A percentile compares a stretch with the other conserved stretches of the same genome.
These are phyloP conservation scores for Mitragyna speciosa DNA, from an alignment of 257 asterid species.

Conservation along the genomic window DNA sequence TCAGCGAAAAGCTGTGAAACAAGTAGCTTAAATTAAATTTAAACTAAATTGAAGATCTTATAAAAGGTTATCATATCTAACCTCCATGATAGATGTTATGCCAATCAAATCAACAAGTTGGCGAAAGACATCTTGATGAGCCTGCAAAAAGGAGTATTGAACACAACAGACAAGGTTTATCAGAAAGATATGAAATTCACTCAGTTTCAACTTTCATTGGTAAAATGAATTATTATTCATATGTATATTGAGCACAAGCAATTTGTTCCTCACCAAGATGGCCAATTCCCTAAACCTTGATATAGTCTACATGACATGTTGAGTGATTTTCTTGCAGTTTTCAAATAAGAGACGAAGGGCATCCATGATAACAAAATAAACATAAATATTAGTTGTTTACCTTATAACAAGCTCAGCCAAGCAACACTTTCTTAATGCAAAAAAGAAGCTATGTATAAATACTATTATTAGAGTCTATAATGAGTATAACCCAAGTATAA, in stretches of 20 bases:
- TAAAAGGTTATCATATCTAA: constrained; percentile 21
- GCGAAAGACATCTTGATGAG: constrained; percentile 80
- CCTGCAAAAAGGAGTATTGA: constrained; percentile 40
- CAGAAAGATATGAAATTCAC: not conserved
- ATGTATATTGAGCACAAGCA: not conserved
- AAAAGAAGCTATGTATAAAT: not conserved
- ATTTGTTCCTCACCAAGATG: not conserved
- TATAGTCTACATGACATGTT: not conserved
- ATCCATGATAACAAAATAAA: not conserved
- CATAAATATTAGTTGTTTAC: not conserved
- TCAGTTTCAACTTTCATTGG: not conserved
- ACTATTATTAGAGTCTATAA: not conserved
- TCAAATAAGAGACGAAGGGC: not conserved
- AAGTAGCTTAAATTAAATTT: constrained; percentile 6
- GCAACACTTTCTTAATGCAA: not conserved
- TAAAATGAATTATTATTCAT: not conserved
- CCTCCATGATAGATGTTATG: constrained; percentile 99
- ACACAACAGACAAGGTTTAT: not conserved
- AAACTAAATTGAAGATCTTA: constrained; percentile 8
- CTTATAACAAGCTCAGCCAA: not conserved
- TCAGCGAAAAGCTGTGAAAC: constrained; percentile 23
- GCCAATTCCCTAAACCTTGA: not conserved
- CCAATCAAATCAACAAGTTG: constrained; percentile 98
- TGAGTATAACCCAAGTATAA: not conserved
- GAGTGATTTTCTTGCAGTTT: not conserved